Conservation (phyloP, 371 early-diverging fungal species). For the Synchytrium microbalum region DNA sequence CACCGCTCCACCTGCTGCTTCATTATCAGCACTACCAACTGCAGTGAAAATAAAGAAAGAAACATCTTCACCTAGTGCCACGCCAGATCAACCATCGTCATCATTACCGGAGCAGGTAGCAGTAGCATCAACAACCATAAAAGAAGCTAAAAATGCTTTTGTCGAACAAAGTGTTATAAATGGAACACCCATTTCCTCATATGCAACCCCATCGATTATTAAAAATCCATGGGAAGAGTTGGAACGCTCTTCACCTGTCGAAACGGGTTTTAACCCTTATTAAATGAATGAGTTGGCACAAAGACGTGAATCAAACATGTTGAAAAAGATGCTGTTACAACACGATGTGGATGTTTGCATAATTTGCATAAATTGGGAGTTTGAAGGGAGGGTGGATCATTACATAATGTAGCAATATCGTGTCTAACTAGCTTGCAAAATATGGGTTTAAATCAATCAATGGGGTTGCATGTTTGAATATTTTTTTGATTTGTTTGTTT, state of each 20-base stretch:
- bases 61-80: not conserved
- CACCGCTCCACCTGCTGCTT: not conserved
- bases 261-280: not conserved
- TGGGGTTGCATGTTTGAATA: too few species aligned
- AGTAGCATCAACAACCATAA: not conserved
- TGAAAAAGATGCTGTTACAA: too few species aligned
- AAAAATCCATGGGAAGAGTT: not conserved
- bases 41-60: too few species aligned
- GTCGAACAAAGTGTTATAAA: not conserved
- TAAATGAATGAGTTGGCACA: too few species aligned
- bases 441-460: too few species aligned
- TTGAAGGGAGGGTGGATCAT: too few species aligned
- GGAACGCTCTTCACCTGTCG: not conserved
- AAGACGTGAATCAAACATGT: too few species aligned
- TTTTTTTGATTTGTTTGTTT: too few species aligned
- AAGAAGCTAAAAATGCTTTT: not conserved
- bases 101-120: not conserved
- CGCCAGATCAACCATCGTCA: not conserved
- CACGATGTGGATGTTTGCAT: too few species aligned
- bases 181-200: not conserved
- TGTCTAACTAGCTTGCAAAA: too few species aligned
- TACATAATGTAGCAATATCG: too few species aligned
- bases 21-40: not conserved
- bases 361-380: too few species aligned
- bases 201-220: not conserved